Evolutionary conservation across 2,329 filamentous ascomycete genomes (phyloP).

Genomic region (Colletotrichum incanum): DNA sequence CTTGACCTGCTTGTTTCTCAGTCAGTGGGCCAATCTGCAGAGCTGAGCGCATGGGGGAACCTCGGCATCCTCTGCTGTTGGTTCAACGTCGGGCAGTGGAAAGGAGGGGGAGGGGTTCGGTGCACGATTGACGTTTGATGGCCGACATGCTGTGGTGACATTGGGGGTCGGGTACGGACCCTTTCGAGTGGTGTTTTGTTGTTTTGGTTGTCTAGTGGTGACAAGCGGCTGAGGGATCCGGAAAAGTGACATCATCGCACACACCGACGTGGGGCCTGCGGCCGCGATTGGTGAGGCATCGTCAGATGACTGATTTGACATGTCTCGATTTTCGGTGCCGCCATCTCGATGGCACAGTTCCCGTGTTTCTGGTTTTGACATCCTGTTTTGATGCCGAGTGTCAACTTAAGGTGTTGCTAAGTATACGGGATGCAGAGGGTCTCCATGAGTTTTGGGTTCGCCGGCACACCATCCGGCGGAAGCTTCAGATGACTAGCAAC

Average conservation of each 20-base stretch:
- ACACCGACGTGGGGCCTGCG: not conserved
- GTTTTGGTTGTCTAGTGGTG: not conserved
- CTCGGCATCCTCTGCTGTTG: not conserved
- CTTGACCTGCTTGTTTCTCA: not conserved
- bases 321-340: not conserved
- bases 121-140: not conserved
- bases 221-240: not conserved
- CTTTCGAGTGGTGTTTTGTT: not conserved
- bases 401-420: not conserved
- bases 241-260: constrained; percentile 29
- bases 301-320: constrained; percentile 19
- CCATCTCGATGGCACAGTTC: constrained; percentile 12
- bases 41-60: constrained; percentile 1
- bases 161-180: not conserved
- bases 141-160: not conserved
- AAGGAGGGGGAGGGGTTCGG: not conserved
- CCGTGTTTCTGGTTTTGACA: not conserved
- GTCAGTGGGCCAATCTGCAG: not conserved
- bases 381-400: not conserved
- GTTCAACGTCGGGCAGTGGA: not conserved
- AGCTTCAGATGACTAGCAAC: constrained; percentile 9
- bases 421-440: too few species aligned
- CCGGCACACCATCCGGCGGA: not conserved
- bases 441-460: not conserved
- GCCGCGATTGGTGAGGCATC: constrained; percentile 8